Conservation (phyloP, 2,329 filamentous ascomycete genomes). For the Penicillium aurantiogriseum region DNA sequence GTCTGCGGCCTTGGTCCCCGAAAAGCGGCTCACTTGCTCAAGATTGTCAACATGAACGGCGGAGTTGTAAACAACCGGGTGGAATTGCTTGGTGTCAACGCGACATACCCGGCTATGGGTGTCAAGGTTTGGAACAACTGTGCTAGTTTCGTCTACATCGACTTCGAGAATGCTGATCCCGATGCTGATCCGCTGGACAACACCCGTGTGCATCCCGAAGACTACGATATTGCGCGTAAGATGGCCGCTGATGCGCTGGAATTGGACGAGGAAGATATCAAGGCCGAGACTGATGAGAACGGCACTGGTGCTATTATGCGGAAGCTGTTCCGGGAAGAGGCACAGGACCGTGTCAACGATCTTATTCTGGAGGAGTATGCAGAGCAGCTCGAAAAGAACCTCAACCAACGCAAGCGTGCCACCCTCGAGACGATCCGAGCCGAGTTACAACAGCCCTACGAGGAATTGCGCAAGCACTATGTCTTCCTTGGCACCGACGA, state of each 20-base stretch:
- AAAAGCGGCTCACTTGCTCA: conserved; percentile 81
- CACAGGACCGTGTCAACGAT: conserved; percentile 93
- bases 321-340: conserved; percentile 90
- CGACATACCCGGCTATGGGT: conserved; percentile 78
- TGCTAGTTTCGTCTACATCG: conserved; percentile 89
- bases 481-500: conserved; percentile 68
- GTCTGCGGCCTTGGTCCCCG: conserved; percentile 87
- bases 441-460: conserved; percentile 87
- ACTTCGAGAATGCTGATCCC: conserved; percentile 77
- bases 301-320: conserved; percentile 87
- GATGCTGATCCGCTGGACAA: conserved; percentile 92
- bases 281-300: conserved; percentile 86
- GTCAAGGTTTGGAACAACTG: conserved; percentile 95
- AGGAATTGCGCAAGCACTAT: conserved; percentile 85
- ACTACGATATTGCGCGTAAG: conserved; percentile 96
- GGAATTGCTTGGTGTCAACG: conserved; percentile 84
- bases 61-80: conserved; percentile 79
- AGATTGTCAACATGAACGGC: conserved; percentile 88
- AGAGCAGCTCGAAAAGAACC: conserved; percentile 87
- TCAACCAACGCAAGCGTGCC: conserved; percentile 90
- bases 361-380: conserved; percentile 95
- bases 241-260: conserved; percentile 97
- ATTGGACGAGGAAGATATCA: conserved; percentile 96
- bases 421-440: conserved; percentile 95
- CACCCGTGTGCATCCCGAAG: conserved; percentile 95